phyloP scores from a whole-genome alignment of 495 filamentous ascomycete species.

The Penicillium waksmanii region DNA sequence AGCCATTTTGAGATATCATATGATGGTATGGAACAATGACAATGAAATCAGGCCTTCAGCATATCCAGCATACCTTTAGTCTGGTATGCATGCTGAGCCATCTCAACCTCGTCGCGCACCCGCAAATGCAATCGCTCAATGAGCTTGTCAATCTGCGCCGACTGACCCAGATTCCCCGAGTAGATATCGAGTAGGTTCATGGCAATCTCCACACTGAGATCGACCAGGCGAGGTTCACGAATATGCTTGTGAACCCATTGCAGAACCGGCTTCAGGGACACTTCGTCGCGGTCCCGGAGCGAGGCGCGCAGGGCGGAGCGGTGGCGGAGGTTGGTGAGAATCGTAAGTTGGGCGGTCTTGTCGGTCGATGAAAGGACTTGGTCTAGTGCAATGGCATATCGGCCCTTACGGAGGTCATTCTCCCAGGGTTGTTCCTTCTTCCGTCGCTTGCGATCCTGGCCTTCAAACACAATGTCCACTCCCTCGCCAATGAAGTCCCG shows the following conservation, averaged over 20 bases:
- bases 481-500: slow-evolving; percentile 85
- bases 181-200: slow-evolving; percentile 86
- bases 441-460: slow-evolving; percentile 58
- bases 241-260: slow-evolving; percentile 82
- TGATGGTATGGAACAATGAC: slow-evolving; percentile 1
- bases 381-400: slow-evolving; percentile 79
- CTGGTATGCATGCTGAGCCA: slow-evolving; percentile 74
- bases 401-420: slow-evolving; percentile 72
- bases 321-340: slow-evolving; percentile 83
- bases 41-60: slow-evolving; percentile 50
- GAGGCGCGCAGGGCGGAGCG: slow-evolving; percentile 84
- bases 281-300: slow-evolving; percentile 80
- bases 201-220: slow-evolving; percentile 75
- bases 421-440: slow-evolving; percentile 79
- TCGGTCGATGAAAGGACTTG: slow-evolving; percentile 63
- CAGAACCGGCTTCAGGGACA: slow-evolving; percentile 76
- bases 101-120: slow-evolving; percentile 78
- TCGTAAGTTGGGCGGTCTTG: slow-evolving; percentile 67
- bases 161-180: slow-evolving; percentile 75
- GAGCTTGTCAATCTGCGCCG: slow-evolving; percentile 67
- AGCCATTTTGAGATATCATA: slow-evolving; percentile 20
- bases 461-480: slow-evolving; percentile 84
- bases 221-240: slow-evolving; percentile 74
- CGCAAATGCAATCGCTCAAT: slow-evolving; percentile 65
- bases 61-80: slow-evolving; percentile 85